Evolutionary conservation across 1,284 basidiomycete species (phyloP), one percentile per base, ranked within the genome.

Genomic region (Neolentinus lepideus): DNA sequence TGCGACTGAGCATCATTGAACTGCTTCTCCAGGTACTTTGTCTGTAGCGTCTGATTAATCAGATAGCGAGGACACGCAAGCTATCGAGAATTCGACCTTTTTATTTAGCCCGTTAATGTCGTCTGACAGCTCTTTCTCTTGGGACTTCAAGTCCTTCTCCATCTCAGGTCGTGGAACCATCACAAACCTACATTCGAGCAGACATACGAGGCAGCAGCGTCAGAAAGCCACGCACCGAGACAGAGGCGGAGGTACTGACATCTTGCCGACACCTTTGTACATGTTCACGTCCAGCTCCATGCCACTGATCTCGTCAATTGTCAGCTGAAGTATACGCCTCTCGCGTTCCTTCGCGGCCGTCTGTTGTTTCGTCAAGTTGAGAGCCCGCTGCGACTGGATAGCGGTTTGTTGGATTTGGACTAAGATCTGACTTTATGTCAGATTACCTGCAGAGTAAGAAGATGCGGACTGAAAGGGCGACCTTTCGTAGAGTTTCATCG

Each of bases 251-350:
- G n/a, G 45, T 21, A 73, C 84, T 61, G 60, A 94, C 93, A 94
- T 94, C 73, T 95, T 95, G 45, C 93, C 93, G 52, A 95, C 90
- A 50, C 92, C 92, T 64, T 89, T 91, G 73, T 93, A 95, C 63
- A 94, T 72, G 63, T 86, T 90, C 4, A 89, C 84, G 59, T 87
- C 79, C 22, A 80, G 77, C 59, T 82, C 75, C 51, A 91, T 77
- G 22, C 75, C 72, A 45, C 75, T 75, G 58, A 91, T 83, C 68
- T 92, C 90, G 62, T 85, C 81, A 57, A 88, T 87, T 0, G 92
- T 94, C 19, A 95, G 77, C 68, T 93, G 88, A n/a, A 94, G 72
- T 53, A 94, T 92, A 59, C 88, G 83, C 36, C 87, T 80, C 69
- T 94, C 93, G 54, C 91, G 83, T 62, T 95, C 92, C 70, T 94